Percentiles rank a stretch among this genome's conserved stretches.
Conservation (phyloP, 495 filamentous ascomycete species). For the Astrothelium subdiscretum region DNA sequence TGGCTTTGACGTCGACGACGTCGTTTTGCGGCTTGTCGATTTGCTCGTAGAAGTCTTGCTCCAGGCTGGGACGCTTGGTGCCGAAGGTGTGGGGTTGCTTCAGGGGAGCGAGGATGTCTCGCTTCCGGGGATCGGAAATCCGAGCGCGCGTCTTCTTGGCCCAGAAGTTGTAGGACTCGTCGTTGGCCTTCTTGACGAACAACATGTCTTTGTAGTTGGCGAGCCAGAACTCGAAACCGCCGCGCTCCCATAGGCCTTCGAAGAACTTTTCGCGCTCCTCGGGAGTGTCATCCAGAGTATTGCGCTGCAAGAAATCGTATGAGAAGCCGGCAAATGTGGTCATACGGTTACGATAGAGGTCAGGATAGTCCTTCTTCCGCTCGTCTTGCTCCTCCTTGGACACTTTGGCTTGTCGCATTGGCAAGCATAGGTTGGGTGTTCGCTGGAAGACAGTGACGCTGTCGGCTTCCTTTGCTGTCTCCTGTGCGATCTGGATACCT, state of each 20-base stretch:
- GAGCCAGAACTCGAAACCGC: constrained; percentile 44
- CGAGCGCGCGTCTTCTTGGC: constrained; percentile 31
- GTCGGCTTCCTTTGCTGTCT: constrained; percentile 26
- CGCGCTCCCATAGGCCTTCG: constrained; percentile 34
- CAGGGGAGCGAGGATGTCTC: constrained; percentile 39
- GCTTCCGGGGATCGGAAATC: constrained; percentile 35
- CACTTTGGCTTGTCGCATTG: constrained; percentile 38
- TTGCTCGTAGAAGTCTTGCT: constrained; percentile 42
- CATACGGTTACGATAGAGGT: constrained; percentile 36
- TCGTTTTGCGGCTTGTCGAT: constrained; percentile 38
- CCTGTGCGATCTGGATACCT: constrained; percentile 40
- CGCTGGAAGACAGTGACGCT: constrained; percentile 40
- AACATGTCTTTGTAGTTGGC: constrained; percentile 40
- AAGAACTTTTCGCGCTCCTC: constrained; percentile 38
- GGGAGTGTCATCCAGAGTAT: constrained; percentile 35
- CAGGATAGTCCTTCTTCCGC: constrained; percentile 31
- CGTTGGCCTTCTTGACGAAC: constrained; percentile 36
- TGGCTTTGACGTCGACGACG: constrained; percentile 36
- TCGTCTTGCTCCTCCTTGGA: constrained; percentile 35
- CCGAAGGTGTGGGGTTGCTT: constrained; percentile 38
- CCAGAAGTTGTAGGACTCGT: constrained; percentile 34
- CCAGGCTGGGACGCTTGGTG: constrained; percentile 37
- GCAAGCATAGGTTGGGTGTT: constrained; percentile 43
- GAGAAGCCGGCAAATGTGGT: constrained; percentile 38
- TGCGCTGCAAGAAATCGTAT: constrained; percentile 30